Base-by-base conservation (phyloP, 805 yeast species). In the Starmerella tilneyi region DNA sequence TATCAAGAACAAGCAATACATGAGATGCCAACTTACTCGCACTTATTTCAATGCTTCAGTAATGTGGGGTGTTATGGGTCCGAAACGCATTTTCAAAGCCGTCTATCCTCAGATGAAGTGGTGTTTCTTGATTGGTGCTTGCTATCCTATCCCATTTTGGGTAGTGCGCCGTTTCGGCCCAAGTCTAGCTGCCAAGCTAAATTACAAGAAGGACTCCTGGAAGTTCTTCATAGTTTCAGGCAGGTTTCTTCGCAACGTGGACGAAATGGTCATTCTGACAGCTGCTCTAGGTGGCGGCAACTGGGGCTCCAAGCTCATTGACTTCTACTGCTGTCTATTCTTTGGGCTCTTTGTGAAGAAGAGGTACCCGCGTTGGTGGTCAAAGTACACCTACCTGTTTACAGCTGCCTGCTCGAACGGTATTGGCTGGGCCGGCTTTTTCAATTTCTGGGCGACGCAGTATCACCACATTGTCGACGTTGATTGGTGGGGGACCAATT, bases 281-380 rank as follows among this genome's bases (percentile, higher is more conserved):
- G 69, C 81, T 2, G 80, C 78, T 56, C 74, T 74, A 48, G 62
- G 79, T 50, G 86, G 84, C 21, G 73, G 76, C 55, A 79, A 81
- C 1, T 71, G 79, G 58, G 83, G 84, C 4, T 79, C 81, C 41
- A 56, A 79, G 17, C 68, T 78, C 69, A 70, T 71, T 2, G 70
- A 70, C 8, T 59, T 70, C 38, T 59, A 59, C 41, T 41, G 68
- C 36, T 64, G 71, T 30, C 61, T 61, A 47, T 45, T 62, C 28
- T 72, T 72, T 64, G 71, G 70, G 71, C 64, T 64, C 51, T 57
- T 60, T 43, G 60, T 73, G 49, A 66, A 66, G 48, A 59, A 61
- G 46, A 57, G 65, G 46, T 73, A 69, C 51, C 55, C 67, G 11
- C 54, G 59, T 19, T 73, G 76, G 77, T 73, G 76, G 76, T 69